Evolutionary conservation across 2,329 filamentous ascomycete species (phyloP).

Genomic region (Fusarium luffae): DNA sequence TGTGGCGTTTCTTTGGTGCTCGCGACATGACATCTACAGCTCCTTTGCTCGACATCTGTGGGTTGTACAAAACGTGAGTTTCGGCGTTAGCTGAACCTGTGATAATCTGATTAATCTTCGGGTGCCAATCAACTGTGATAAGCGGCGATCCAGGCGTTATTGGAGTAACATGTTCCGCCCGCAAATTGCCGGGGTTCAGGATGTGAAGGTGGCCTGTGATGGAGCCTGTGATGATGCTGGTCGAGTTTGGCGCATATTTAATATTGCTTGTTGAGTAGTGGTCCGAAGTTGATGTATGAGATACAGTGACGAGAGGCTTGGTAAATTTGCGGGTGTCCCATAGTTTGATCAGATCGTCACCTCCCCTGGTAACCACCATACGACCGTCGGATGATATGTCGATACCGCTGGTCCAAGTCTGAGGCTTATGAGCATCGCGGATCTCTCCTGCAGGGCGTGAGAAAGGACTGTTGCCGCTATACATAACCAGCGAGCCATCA

Average conservation of each 20-base stretch:
- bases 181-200: conserved; percentile 90
- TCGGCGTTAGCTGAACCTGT: conserved; percentile 93
- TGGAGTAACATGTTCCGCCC: conserved; percentile 84
- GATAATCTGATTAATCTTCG: conserved; percentile 94
- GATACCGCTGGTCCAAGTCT: conserved; percentile 92
- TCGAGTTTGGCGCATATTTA: conserved; percentile 84
- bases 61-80: conserved; percentile 91
- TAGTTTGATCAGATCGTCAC: conserved; percentile 91
- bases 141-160: conserved; percentile 87
- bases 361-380: conserved; percentile 89
- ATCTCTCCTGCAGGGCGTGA: conserved; percentile 85
- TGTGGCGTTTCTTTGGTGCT: conserved; percentile 92
- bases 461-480: conserved; percentile 88
- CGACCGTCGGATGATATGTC: conserved; percentile 92
- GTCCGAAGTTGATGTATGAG: conserved; percentile 83
- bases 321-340: conserved; percentile 99
- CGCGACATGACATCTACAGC: conserved; percentile 91
- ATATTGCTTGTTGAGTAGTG: conserved; percentile 89
- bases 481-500: conserved; percentile 93
- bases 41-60: conserved; percentile 81
- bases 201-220: conserved; percentile 88
- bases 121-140: conserved; percentile 89
- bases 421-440: conserved; percentile 80
- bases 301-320: conserved; percentile 80
- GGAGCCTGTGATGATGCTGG: conserved; percentile 90